Conservation (phyloP, 768 basidiomycete species). For the Boletus insuetus region DNA sequence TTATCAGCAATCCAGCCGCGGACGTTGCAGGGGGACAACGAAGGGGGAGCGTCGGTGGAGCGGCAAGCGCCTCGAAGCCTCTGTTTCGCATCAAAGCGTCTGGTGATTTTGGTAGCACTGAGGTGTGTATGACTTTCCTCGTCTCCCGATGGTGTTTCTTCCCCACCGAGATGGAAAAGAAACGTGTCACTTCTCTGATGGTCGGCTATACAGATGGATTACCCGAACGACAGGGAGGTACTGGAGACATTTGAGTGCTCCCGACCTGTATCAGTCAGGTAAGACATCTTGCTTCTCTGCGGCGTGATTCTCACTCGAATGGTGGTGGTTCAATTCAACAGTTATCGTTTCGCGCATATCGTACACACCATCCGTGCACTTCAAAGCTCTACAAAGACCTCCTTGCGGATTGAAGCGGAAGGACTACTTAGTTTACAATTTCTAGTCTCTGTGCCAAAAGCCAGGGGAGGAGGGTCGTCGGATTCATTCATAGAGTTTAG, state of each 20-base stretch:
- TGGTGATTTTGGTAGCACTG: conserved; percentile 82
- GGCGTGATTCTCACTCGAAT: neutral
- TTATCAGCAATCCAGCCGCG: conserved; percentile 69
- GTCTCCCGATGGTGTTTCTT: neutral
- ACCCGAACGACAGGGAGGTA: conserved; percentile 89
- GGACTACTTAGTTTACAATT: conserved; percentile 89
- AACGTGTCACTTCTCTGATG: neutral
- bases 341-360: conserved; percentile 84
- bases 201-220: conserved; percentile 74
- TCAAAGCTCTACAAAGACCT: conserved; percentile 83
- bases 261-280: conserved; percentile 70
- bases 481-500: conserved; percentile 86
- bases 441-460: conserved; percentile 63
- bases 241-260: conserved; percentile 87
- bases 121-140: conserved; percentile 44
- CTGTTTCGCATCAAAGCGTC: conserved; percentile 78
- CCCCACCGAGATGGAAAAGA: neutral
- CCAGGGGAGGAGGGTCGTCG: conserved; percentile 38
- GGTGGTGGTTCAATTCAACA: conserved; percentile 29
- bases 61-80: conserved; percentile 36
- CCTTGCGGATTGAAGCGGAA: conserved; percentile 77
- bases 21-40: conserved; percentile 16
- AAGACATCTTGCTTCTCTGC: conserved; percentile 9
- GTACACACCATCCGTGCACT: conserved; percentile 69
- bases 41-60: conserved; percentile 8